phyloP scores from a whole-genome alignment of 257 asterid genomes.

The Plantago elongata region DNA sequence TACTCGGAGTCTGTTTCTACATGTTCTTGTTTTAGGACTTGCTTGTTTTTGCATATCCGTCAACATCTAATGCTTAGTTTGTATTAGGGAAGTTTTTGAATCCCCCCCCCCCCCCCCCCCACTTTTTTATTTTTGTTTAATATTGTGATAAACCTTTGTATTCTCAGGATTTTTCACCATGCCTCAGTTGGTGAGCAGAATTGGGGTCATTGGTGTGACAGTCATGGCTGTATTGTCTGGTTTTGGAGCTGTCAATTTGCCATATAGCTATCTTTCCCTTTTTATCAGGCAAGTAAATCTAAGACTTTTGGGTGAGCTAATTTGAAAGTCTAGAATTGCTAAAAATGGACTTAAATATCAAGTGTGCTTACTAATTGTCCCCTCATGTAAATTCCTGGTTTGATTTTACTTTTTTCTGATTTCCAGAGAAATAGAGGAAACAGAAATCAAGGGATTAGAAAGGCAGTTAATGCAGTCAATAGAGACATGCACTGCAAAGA shows the following conservation, averaged over 20 bases:
- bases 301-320: slow-evolving; percentile 17
- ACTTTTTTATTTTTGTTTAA: too few relatives aligned
- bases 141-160: not conserved
- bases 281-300: slow-evolving; percentile 73
- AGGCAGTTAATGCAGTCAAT: slow-evolving; percentile 97
- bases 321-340: slow-evolving; percentile 1
- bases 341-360: slow-evolving; percentile 1
- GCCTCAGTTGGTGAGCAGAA: slow-evolving; percentile 93
- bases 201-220: slow-evolving; percentile 98
- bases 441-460: slow-evolving; percentile 84
- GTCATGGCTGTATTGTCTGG: slow-evolving; percentile 95
- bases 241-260: slow-evolving; percentile 98
- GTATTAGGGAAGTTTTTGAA: not conserved
- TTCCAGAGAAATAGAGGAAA: slow-evolving; percentile 90
- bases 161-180: slow-evolving; percentile 90
- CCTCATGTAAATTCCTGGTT: slow-evolving; percentile 15
- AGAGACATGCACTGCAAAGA: slow-evolving; percentile 90
- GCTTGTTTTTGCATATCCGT: not conserved
- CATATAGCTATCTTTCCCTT: slow-evolving; percentile 91
- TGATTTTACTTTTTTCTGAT: not conserved
- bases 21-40: slow-evolving; percentile 17
- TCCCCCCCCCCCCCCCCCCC: too few relatives aligned
- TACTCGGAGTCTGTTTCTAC: not conserved
- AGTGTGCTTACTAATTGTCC: slow-evolving; percentile 7
- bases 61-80: not conserved